Percentiles rank a stretch among this genome's conserved stretches.
Conservation (phyloP, 192 early-diverging fungal species). For the Backusella morwellensis region DNA sequence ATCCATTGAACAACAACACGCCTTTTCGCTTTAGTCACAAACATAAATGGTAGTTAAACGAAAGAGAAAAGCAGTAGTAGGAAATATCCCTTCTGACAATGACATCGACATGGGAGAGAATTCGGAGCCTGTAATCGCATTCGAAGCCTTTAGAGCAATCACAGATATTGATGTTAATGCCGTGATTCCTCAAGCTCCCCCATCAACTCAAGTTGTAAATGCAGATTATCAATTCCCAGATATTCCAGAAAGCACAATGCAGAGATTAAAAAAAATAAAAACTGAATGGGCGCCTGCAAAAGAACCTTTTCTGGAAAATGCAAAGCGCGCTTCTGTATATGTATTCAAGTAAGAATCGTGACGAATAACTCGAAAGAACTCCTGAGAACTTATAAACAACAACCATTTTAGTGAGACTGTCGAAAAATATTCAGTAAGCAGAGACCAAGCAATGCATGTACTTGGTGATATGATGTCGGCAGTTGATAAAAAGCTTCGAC, state of each 20-base stretch:
- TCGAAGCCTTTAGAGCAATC: neutral
- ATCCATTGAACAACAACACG: neutral
- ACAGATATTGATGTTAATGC: neutral
- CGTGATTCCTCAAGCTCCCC: neutral
- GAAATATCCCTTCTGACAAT: neutral
- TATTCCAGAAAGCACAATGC: neutral
- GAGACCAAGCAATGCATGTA: neutral
- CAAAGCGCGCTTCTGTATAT: neutral
- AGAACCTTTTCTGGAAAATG: neutral
- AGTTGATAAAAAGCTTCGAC: neutral
- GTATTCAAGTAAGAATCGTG: neutral
- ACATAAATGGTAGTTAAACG: neutral
- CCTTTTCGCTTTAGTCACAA: neutral
- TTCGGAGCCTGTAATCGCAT: neutral
- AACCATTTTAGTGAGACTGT: neutral
- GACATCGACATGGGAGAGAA: neutral
- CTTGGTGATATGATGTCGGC: neutral
- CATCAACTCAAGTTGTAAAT: neutral
- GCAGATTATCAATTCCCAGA: neutral
- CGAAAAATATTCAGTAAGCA: neutral
- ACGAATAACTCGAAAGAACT: too few species aligned
- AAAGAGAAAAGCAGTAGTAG: neutral
- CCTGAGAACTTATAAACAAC: neutral
- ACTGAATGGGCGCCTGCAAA: neutral
- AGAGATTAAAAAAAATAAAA: neutral